A percentile compares a stretch with the other conserved stretches of the same genome.
phyloP scores from a whole-genome alignment of 306 rosid species.

The Crotalaria pallida region DNA sequence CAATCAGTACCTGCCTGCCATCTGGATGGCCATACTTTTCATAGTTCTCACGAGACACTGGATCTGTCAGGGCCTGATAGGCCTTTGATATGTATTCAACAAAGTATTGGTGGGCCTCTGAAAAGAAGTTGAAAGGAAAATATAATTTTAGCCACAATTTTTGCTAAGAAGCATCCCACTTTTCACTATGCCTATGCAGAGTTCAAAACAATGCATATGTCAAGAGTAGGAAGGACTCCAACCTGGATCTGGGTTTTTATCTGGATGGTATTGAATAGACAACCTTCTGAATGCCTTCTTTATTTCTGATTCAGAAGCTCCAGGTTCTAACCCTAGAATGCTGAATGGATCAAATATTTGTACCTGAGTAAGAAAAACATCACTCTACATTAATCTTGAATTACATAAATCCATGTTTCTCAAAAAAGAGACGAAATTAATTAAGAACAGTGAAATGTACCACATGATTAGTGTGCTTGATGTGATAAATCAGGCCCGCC shows the following conservation, averaged over 20 bases:
- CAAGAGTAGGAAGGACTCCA: conserved; percentile 4
- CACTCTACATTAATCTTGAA: background rate
- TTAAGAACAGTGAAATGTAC: conserved; percentile 12
- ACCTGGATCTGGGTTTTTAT: conserved; percentile 80
- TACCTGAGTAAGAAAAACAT: conserved; percentile 21
- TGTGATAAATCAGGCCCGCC: conserved; percentile 44
- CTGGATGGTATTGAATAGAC: conserved; percentile 63
- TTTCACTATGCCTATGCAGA: background rate
- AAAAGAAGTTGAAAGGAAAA: background rate
- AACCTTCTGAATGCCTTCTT: conserved; percentile 62
- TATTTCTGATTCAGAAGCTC: conserved; percentile 48
- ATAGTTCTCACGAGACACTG: conserved; percentile 55
- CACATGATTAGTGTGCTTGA: conserved; percentile 42
- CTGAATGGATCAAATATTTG: conserved; percentile 60
- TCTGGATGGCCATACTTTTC: conserved; percentile 74
- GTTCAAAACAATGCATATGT: background rate
- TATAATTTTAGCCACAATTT: background rate
- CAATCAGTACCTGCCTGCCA: conserved; percentile 55
- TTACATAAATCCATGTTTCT: background rate
- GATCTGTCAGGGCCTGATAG: conserved; percentile 66
- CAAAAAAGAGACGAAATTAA: background rate
- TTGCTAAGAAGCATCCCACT: background rate
- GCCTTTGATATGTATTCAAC: conserved; percentile 63
- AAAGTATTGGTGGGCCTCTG: conserved; percentile 56
- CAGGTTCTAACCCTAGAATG: conserved; percentile 52